Conservation (phyloP, 2,329 filamentous ascomycete species). For the Lecanosticta acicola region DNA sequence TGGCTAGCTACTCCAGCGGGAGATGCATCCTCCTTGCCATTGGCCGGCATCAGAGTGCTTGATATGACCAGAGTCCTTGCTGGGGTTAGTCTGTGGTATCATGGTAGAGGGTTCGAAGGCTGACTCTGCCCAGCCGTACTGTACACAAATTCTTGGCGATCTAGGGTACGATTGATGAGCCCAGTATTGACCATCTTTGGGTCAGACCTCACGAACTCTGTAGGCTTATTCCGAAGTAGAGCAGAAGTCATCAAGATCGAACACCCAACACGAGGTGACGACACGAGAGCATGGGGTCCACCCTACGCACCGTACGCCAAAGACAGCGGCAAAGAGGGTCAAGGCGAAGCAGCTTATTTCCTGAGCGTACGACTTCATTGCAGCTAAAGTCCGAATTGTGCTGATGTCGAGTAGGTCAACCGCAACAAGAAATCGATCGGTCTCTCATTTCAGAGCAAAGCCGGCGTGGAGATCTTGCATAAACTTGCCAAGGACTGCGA, state of each 20-base stretch:
- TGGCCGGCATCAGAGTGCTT: slow-evolving; percentile 81
- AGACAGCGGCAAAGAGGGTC: slow-evolving; percentile 50
- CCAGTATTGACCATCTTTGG: slow-evolving; percentile 25
- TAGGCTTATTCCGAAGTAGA: slow-evolving; percentile 41
- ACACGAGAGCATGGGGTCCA: slow-evolving; percentile 93
- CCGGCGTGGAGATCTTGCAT: slow-evolving; percentile 82
- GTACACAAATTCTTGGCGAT: slow-evolving; percentile 93
- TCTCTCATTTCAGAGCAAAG: slow-evolving; percentile 79
- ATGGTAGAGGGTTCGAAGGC: background rate
- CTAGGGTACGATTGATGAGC: slow-evolving; percentile 64
- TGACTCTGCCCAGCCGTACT: slow-evolving; percentile 66
- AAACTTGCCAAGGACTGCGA: slow-evolving; percentile 78
- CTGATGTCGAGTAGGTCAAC: slow-evolving; percentile 61
- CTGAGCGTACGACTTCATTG: slow-evolving; percentile 58
- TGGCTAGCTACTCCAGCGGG: slow-evolving; percentile 40
- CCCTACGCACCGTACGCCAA: slow-evolving; percentile 75
- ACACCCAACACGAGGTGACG: slow-evolving; percentile 84
- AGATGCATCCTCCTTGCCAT: slow-evolving; percentile 54
- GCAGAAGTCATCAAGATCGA: slow-evolving; percentile 98
- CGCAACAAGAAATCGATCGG: slow-evolving; percentile 95
- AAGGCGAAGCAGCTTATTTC: slow-evolving; percentile 93
- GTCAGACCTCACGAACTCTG: slow-evolving; percentile 30
- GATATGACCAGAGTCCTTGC: slow-evolving; percentile 97
- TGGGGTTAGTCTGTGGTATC: slow-evolving; percentile 54
- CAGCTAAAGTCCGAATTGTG: background rate